A percentile compares a stretch with the other conserved stretches of the same genome.
Evolutionary conservation across 352 stramenopile species (phyloP).

Genomic region (Globisporangium nunn): DNA sequence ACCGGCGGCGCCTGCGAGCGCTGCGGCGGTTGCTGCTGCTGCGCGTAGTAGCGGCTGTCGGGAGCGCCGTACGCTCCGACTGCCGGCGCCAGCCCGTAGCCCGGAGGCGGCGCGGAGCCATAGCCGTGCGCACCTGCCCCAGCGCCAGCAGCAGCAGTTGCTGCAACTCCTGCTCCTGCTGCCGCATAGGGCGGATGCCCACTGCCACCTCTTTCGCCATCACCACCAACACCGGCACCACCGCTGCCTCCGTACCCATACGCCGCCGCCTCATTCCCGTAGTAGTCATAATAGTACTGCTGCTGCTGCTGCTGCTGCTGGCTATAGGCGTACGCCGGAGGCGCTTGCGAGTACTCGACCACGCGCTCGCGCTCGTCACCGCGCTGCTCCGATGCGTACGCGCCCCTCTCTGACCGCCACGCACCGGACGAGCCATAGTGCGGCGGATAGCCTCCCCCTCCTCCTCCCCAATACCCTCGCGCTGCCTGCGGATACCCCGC

Average conservation of each 20-base stretch:
- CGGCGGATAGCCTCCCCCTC: conserved; percentile 10
- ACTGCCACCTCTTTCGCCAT: neutral
- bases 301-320: conserved; percentile 1
- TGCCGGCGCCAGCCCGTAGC: neutral
- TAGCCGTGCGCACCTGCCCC: neutral
- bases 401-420: conserved; percentile 4
- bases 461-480: conserved; percentile 1
- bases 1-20: neutral
- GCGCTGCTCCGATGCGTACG: neutral
- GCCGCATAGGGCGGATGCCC: neutral
- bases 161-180: neutral
- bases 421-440: conserved; percentile 5
- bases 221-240: no score
- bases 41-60: neutral
- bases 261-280: neutral
- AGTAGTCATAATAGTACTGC: neutral
- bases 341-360: conserved; percentile 11
- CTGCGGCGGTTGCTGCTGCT: no score
- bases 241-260: neutral
- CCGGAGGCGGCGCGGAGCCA: neutral
- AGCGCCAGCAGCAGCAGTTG: neutral
- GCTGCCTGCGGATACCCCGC: conserved; percentile 15
- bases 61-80: neutral
- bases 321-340: neutral
- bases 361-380: conserved; percentile 9